These are phyloP conservation scores for Smittium culicis DNA, from an alignment of 371 early-diverging fungal species.

Conservation along the genomic window DNA sequence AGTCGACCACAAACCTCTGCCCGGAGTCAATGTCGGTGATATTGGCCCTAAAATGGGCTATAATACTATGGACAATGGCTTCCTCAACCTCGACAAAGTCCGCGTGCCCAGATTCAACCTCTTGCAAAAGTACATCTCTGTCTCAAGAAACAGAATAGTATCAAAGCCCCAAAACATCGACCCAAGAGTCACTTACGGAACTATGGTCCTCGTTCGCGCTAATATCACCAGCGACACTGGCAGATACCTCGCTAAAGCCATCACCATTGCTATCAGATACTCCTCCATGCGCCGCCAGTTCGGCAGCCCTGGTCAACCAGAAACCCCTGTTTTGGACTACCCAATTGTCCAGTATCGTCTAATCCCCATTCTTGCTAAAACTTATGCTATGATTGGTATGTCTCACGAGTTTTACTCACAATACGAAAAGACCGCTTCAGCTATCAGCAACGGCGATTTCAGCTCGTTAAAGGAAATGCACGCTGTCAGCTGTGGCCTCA, in stretches of 20 bases:
- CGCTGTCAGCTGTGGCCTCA: slow-evolving; percentile 69
- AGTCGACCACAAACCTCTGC: slow-evolving; percentile 53
- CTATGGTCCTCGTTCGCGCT: slow-evolving; percentile 60
- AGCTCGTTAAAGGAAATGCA: slow-evolving; percentile 60
- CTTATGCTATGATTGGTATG: slow-evolving; percentile 57
- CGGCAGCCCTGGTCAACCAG: slow-evolving; percentile 31
- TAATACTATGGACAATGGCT: slow-evolving; percentile 73
- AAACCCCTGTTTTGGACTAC: slow-evolving; percentile 62
- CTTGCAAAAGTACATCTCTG: slow-evolving; percentile 62
- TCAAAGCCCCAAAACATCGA: slow-evolving; percentile 44
- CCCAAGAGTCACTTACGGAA: slow-evolving; percentile 55
- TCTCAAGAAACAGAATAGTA: slow-evolving; percentile 51
- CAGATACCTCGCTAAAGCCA: slow-evolving; percentile 36
- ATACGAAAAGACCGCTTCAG: slow-evolving; percentile 42
- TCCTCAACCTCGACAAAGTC: slow-evolving; percentile 56
- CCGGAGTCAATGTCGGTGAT: slow-evolving; percentile 79
- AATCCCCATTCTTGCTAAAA: slow-evolving; percentile 50
- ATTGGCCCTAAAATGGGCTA: slow-evolving; percentile 82
- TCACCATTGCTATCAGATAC: slow-evolving; percentile 56
- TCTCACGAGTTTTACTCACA: slow-evolving; percentile 44
- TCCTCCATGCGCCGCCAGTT: slow-evolving; percentile 49
- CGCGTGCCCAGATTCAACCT: slow-evolving; percentile 66
- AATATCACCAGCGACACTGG: slow-evolving; percentile 41
- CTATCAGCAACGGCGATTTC: slow-evolving; percentile 35
- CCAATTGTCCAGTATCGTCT: slow-evolving; percentile 61